phyloP scores from a whole-genome alignment of 768 basidiomycete species.

The Tylopilus plumbeoviolaceoides region DNA sequence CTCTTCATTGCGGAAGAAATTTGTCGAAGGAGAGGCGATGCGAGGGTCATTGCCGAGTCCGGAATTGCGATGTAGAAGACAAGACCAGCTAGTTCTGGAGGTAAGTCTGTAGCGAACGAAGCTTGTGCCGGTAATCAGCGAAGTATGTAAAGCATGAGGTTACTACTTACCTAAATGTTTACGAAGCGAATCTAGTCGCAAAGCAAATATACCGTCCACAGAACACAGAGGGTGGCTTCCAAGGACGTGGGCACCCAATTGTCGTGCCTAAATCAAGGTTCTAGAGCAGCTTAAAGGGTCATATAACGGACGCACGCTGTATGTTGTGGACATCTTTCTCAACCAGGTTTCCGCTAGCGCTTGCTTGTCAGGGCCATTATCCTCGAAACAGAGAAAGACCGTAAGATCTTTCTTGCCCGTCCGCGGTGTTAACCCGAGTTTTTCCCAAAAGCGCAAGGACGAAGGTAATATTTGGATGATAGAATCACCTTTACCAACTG shows the following conservation, averaged over 20 bases:
- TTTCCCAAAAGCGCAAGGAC: conserved; percentile 82
- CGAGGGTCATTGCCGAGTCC: conserved; percentile 52
- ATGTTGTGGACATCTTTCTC: conserved; percentile 44
- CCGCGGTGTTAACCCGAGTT: conserved; percentile 68
- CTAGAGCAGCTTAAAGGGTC: conserved; percentile 9
- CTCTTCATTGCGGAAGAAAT: conserved; percentile 63
- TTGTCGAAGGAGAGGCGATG: conserved; percentile 66
- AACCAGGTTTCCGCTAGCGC: conserved; percentile 59
- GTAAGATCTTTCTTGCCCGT: conserved; percentile 69
- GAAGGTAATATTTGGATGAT: conserved; percentile 67
- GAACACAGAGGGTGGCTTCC: conserved; percentile 47
- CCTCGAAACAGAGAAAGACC: conserved; percentile 68
- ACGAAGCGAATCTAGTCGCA: conserved; percentile 68
- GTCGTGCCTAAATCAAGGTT: conserved; percentile 44
- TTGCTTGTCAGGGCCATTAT: conserved; percentile 45
- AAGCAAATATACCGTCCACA: conserved; percentile 55
- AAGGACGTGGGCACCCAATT: conserved; percentile 52
- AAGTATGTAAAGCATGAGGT: background rate
- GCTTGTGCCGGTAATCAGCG: conserved; percentile 31
- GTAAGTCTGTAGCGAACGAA: conserved; percentile 45
- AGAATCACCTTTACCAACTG: conserved; percentile 63
- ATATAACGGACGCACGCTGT: conserved; percentile 46
- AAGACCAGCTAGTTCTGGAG: conserved; percentile 37
- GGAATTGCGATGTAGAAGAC: conserved; percentile 73
- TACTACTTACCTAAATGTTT: conserved; percentile 53